Conservation (phyloP, 306 rosid species). For the Glycine tomentella region DNA sequence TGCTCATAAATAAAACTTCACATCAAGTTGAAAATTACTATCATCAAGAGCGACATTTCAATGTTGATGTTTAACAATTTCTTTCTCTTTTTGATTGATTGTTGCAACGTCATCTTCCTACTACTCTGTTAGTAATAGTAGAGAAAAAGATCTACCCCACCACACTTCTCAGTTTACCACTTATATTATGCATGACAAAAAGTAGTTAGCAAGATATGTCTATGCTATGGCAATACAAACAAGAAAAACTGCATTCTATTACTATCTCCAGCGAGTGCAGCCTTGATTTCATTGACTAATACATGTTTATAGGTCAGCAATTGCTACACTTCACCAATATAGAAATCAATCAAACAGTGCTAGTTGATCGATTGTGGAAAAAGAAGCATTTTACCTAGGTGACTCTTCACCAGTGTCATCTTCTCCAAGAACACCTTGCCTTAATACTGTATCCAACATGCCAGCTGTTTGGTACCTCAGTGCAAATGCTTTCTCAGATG, state of each 20-base stretch:
- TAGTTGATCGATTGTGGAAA: slow-evolving; percentile 19
- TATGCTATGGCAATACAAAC: slow-evolving; percentile 2
- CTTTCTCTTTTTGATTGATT: neutral
- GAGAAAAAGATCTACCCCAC: neutral
- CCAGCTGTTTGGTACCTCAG: slow-evolving; percentile 97
- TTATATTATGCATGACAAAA: neutral
- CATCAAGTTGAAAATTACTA: slow-evolving; percentile 33
- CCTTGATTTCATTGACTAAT: slow-evolving; percentile 23
- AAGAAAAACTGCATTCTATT: neutral
- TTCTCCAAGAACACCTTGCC: slow-evolving; percentile 96
- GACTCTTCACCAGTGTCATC: slow-evolving; percentile 95
- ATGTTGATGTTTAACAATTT: neutral
- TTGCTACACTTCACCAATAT: neutral
- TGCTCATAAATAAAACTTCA: slow-evolving; percentile 17
- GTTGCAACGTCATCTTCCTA: neutral
- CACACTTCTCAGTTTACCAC: neutral
- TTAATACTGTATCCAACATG: slow-evolving; percentile 85
- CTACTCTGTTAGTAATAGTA: neutral
- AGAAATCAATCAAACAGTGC: slow-evolving; percentile 30
- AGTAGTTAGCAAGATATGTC: slow-evolving; percentile 20
- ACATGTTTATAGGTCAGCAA: neutral
- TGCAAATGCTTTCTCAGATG: slow-evolving; percentile 85
- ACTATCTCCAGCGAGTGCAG: slow-evolving; percentile 28
- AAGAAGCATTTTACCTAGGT: slow-evolving; percentile 68
- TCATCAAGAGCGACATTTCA: neutral